phyloP scores from a whole-genome alignment of 1,284 basidiomycete species.

The Rhodofomes roseus region DNA sequence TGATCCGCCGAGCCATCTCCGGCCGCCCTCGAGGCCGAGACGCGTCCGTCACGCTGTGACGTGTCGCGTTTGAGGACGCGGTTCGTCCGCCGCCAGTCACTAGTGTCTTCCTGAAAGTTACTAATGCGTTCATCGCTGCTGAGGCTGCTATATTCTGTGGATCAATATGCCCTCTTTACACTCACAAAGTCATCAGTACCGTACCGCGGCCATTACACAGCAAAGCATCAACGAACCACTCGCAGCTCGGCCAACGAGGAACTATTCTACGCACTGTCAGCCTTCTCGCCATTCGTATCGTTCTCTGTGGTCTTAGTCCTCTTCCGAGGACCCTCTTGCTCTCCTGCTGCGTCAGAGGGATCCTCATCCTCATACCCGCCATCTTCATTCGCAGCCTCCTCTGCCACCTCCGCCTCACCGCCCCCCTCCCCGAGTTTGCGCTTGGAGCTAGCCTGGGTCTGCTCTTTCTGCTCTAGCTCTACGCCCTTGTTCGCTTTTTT shows the following conservation, averaged over 20 bases:
- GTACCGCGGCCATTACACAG: too few species aligned
- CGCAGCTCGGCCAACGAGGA: background rate
- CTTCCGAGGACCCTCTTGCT: slow-evolving; percentile 16
- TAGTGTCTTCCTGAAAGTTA: too few species aligned
- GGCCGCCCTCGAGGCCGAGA: too few species aligned
- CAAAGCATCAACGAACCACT: background rate
- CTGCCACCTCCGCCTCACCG: background rate
- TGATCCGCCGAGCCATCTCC: background rate
- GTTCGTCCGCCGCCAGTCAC: too few species aligned
- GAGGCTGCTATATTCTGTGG: too few species aligned
- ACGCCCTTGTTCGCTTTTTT: background rate
- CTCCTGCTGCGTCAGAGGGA: background rate
- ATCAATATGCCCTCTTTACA: too few species aligned
- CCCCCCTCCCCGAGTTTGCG: slow-evolving; percentile 13
- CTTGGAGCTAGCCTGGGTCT: slow-evolving; percentile 10
- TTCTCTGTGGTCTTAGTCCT: slow-evolving; percentile 19
- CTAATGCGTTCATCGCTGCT: background rate
- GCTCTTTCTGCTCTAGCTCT: background rate
- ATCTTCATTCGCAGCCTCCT: background rate
- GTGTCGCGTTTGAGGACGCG: background rate
- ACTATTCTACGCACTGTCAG: background rate
- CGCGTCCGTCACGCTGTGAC: background rate
- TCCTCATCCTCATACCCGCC: slow-evolving; percentile 1
- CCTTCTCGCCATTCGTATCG: background rate
- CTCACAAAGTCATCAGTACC: too few species aligned